Conservation (phyloP, 495 filamentous ascomycete genomes). For the Amorphotheca resinae region DNA sequence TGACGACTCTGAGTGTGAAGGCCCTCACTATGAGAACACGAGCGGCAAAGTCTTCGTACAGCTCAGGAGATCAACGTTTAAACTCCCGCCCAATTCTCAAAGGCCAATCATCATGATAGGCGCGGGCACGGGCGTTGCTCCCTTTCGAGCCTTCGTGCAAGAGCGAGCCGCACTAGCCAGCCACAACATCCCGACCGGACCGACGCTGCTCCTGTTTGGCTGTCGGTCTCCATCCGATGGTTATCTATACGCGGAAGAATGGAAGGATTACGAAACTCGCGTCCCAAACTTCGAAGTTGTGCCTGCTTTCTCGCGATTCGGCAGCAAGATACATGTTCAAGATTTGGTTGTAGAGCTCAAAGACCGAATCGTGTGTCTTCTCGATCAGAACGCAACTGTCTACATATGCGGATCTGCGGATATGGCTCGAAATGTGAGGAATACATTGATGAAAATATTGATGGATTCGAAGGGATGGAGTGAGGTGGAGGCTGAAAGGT, state of each 20-base stretch:
- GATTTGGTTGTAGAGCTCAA: slow-evolving; percentile 76
- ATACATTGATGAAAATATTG: slow-evolving; percentile 72
- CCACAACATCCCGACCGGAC: slow-evolving; percentile 72
- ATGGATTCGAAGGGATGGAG: too few relatives aligned
- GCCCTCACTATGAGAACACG: slow-evolving; percentile 21
- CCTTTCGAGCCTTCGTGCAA: slow-evolving; percentile 90
- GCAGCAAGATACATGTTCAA: slow-evolving; percentile 91
- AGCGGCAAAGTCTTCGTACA: slow-evolving; percentile 93
- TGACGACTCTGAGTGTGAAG: too few relatives aligned
- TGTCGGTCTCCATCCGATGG: slow-evolving; percentile 77
- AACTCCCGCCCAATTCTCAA: slow-evolving; percentile 86
- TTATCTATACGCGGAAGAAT: slow-evolving; percentile 85
- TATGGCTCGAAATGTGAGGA: slow-evolving; percentile 95
- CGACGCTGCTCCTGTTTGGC: slow-evolving; percentile 86
- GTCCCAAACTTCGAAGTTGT: slow-evolving; percentile 79
- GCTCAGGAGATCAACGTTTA: slow-evolving; percentile 97
- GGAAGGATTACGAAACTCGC: slow-evolving; percentile 71
- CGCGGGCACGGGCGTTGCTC: slow-evolving; percentile 92
- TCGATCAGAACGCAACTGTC: slow-evolving; percentile 81
- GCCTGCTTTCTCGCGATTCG: slow-evolving; percentile 86
- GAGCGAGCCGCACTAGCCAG: slow-evolving; percentile 74
- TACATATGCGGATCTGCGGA: slow-evolving; percentile 97
- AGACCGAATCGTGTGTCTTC: slow-evolving; percentile 71
- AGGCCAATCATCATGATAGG: slow-evolving; percentile 94
- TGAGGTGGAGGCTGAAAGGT: too few relatives aligned